Percentiles rank a stretch among this genome's conserved stretches.
Evolutionary conservation across 352 stramenopile genomes (phyloP).

Genomic region (Phytopythium ostracodes): DNA sequence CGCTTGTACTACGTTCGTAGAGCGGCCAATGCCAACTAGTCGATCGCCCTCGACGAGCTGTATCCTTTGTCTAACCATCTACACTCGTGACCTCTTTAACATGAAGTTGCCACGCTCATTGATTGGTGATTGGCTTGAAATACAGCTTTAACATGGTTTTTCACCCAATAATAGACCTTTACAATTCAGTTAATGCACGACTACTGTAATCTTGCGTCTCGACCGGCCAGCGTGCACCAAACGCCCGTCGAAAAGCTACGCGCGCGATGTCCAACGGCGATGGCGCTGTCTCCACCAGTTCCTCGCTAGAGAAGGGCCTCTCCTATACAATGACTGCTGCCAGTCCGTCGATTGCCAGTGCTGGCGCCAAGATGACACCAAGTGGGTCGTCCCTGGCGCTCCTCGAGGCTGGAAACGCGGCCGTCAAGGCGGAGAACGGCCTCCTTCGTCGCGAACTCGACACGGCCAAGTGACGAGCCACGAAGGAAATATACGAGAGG

Average conservation of each 20-base stretch:
- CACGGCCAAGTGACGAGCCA: neutral
- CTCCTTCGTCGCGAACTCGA: neutral
- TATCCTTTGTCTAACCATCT: too few relatives aligned
- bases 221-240: neutral
- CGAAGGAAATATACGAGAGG: neutral
- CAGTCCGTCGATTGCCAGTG: too few relatives aligned
- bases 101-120: neutral
- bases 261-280: neutral
- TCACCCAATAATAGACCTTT: neutral
- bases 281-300: neutral
- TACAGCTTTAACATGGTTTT: neutral
- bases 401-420: neutral
- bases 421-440: neutral
- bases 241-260: neutral
- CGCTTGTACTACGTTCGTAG: too few relatives aligned
- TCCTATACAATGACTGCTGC: neutral
- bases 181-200: neutral
- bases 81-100: neutral
- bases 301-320: neutral
- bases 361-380: neutral
- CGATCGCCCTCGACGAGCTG: too few relatives aligned
- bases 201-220: neutral
- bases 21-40: too few relatives aligned
- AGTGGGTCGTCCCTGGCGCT: too few relatives aligned
- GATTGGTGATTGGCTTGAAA: neutral